Base-by-base conservation (phyloP, 371 early-diverging fungal species). In the Mucor lusitanicus region DNA sequence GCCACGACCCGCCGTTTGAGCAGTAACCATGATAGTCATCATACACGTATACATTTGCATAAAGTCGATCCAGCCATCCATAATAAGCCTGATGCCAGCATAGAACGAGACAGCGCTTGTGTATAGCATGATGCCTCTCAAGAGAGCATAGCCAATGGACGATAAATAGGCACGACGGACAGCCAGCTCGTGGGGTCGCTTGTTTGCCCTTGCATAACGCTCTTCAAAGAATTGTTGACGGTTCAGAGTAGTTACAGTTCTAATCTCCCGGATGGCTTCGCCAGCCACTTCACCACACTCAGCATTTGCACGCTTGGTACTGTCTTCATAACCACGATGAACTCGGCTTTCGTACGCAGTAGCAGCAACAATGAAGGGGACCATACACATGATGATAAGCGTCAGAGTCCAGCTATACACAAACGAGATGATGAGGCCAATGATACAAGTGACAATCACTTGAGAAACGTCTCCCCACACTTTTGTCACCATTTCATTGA, bases 201-300 rank as follows among this genome's bases (percentile, higher is more conserved):
- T 72, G 40, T 89, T 85, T 54, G 86, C 85, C 13, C 76, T 65
- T 12, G 61, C 58, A 67, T 90, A 95, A 42, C 80, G 68, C 6
- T 66, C 56, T 71, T 87, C 85, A 60, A 95, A 91, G 40, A 79
- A 73, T 30, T 62, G 44, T 67, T 97, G 95, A 65, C 91, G 88
- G n/a, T 90, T 91, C n/a, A 97, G 79, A 1, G 91, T 77, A 37
- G 88, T 86, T 28, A 97, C 95, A 1, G 97, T 97, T 39, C 96
- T 88, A 55, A 97, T 90, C 77, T 90, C 88, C 63, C 87, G 78
- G 48, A 97, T 89, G 30, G 94, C 92, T 74, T 97, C 97, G 68
- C 86, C 84, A 35, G 94, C 93, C 56, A 88, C 83, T 72, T 90
- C 89, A 59, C 89, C 88, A 44, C 90, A 85, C 21, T 84, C 77